Base-by-base conservation (phyloP, 2,329 filamentous ascomycete genomes). In the Colletotrichum sp. region DNA sequence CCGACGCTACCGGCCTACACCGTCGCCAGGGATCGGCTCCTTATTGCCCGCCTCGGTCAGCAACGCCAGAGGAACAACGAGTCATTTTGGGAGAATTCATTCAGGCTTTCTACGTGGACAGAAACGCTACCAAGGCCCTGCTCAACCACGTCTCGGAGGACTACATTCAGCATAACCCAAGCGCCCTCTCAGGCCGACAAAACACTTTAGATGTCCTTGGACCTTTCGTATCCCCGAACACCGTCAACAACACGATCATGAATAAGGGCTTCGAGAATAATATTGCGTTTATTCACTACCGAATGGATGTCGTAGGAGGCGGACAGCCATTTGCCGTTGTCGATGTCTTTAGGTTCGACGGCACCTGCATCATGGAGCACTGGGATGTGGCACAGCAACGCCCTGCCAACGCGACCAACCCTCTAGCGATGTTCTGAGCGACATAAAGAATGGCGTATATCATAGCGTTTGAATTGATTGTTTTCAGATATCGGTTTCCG, bases 101-200 rank as follows among this genome's bases (percentile, higher is more conserved):
- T 7, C n/a, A 60, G 21, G 59, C 43, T 2, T 75, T 75, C 59
- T 75, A 68, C 59, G 48, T 60, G 16, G 68, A 77, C 7, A 34
- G 39, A 9, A 71, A 75, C 48, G 75, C 68, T 4, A 71, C 59
- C 4, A 72, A 72, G 16, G 75, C 75, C 5, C 21, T 75, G 9
- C 68, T 72, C 30, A 72, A 77, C 39, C 66, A 71, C 71, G 39
- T 77, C 4, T 26, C 48, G 32, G 71, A 78, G 14, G 61, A 66
- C 34, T 76, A 77, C 57, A 76, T 77, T 18, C 77, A 77, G 34
- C 76, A 78, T 68, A 78, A 77, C 48, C 76, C 77, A 6, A 48
- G 36, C 43, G 68, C 68, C 3, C 68, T 74, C 8, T 75, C 75
- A 9, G 72, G 75, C 9, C 72, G 72, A 7, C 18, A 71, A 6